Evolutionary conservation across 1,284 basidiomycete genomes (phyloP).

Genomic region (Trichosporon inkin): DNA sequence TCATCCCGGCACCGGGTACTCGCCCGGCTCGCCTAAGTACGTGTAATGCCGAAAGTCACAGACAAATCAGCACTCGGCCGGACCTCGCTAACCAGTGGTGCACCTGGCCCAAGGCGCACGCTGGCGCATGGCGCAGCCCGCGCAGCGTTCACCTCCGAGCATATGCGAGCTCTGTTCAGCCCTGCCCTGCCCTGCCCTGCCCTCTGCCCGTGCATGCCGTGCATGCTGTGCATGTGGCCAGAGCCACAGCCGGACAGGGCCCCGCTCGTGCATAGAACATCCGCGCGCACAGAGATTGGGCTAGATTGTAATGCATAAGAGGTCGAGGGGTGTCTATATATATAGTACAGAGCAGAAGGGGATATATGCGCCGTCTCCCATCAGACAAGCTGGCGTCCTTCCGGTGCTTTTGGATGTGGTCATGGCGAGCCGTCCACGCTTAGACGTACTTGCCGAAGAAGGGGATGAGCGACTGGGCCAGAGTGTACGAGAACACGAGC

Average conservation of each 20-base stretch:
- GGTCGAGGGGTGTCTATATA: constrained; percentile 9
- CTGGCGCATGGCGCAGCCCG: too few relatives aligned
- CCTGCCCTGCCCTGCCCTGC: neutral
- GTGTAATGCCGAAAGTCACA: neutral
- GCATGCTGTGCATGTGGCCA: too few relatives aligned
- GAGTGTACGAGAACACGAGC: constrained; percentile 95
- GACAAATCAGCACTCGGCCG: neutral
- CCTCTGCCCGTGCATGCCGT: neutral
- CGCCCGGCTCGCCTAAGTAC: constrained; percentile 6
- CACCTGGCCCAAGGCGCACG: too few relatives aligned
- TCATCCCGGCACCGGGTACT: constrained; percentile 5
- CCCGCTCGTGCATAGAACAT: neutral
- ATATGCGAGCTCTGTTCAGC: constrained; percentile 8
- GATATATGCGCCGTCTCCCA: constrained; percentile 3
- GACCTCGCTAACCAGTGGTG: too few relatives aligned
- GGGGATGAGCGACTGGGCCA: constrained; percentile 94
- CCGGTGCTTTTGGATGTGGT: neutral
- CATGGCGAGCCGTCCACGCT: neutral
- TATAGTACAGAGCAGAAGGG: constrained; percentile 10
- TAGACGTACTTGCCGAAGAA: constrained; percentile 76
- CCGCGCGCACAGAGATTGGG: neutral
- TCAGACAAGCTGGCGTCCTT: neutral
- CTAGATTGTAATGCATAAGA: constrained; percentile 11
- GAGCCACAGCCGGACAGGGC: neutral
- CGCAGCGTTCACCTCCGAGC: neutral